Percentiles rank a stretch among this genome's conserved stretches.
Evolutionary conservation across 306 rosid genomes (phyloP).

Genomic region (Trifolium pratense): DNA sequence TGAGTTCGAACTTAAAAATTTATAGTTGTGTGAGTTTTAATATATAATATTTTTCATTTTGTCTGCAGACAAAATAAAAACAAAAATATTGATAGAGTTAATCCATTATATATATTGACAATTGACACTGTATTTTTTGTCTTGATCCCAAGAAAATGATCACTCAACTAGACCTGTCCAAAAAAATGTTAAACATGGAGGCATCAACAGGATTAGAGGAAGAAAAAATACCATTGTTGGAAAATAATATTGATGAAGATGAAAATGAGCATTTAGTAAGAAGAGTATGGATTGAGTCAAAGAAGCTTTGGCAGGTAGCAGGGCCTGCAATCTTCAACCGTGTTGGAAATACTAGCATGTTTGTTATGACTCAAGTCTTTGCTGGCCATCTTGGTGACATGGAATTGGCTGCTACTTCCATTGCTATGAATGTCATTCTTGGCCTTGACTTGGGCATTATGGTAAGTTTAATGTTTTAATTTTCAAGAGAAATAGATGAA

Average conservation of each 20-base stretch:
- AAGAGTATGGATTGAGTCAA: slow-evolving; percentile 62
- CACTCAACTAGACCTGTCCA: neutral
- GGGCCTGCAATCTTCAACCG: slow-evolving; percentile 76
- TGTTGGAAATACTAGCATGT: slow-evolving; percentile 50
- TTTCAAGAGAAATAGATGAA: neutral
- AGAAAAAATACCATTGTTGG: slow-evolving; percentile 50
- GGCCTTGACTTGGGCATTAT: slow-evolving; percentile 73
- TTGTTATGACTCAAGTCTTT: slow-evolving; percentile 74
- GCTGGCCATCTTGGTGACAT: slow-evolving; percentile 79
- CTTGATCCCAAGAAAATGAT: neutral
- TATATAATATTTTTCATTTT: too few species aligned
- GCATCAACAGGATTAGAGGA: slow-evolving; percentile 39
- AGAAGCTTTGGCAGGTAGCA: slow-evolving; percentile 74
- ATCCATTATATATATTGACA: neutral
- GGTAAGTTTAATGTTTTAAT: neutral
- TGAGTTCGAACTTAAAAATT: too few species aligned
- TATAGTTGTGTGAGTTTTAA: too few species aligned
- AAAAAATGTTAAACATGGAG: slow-evolving; percentile 40
- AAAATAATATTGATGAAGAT: slow-evolving; percentile 8
- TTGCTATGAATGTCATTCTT: slow-evolving; percentile 58
- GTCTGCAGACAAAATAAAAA: too few species aligned
- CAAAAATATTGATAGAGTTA: neutral
- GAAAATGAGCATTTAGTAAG: neutral
- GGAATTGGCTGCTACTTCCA: slow-evolving; percentile 69
- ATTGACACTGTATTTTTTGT: neutral